Base-by-base conservation (phyloP, 2,329 filamentous ascomycete species). In the Pestalotiopsis sp. region DNA sequence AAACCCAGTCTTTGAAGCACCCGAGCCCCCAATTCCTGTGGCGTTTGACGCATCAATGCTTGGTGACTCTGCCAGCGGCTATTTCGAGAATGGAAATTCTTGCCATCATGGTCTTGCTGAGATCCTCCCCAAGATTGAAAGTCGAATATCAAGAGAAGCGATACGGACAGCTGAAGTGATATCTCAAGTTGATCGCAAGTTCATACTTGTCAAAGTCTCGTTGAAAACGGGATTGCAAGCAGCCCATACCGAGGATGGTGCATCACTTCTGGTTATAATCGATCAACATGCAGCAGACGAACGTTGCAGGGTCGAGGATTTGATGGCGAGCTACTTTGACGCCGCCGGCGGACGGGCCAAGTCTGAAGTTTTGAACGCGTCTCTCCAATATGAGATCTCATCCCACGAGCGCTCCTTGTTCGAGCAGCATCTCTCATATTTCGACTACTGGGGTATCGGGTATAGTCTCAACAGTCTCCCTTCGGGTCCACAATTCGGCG, bases 281-380 rank as follows among this genome's bases (percentile, higher is more conserved):
- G 96, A 99, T 75, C 96, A 99, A 76, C 96, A 99, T 77, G 96
- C 96, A 0, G 96, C 95, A 3, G 95, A 98, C 77, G 96, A 99
- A 81, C 88, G 96, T 60, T 90, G 92, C 71, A 90, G 91, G 1
- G 87, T 98, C 1, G 96, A 99, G 77, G 77, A 79, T 0, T 84
- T 99, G 1, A 89, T 97, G 77, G 73, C 73, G 0, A 72, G 72
- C 5, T 90, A 89, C 67, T 89, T 90, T 70, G 66, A 68, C 70
- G 4, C 31, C 20, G 38, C 56, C 20, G 25, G 63, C 2, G 17
- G 73, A 1, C 69, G 68, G 23, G 78, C 79, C 1, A 70, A 73
- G 7, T 79, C 80, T 0, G 81, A 85, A 20, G 12, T 68, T 0
- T 74, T 91, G 1, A 81, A 82, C 2, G 87, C 84, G 25, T 85